phyloP scores from a whole-genome alignment of 208 protist genomes.

The Lotmaria passim region DNA sequence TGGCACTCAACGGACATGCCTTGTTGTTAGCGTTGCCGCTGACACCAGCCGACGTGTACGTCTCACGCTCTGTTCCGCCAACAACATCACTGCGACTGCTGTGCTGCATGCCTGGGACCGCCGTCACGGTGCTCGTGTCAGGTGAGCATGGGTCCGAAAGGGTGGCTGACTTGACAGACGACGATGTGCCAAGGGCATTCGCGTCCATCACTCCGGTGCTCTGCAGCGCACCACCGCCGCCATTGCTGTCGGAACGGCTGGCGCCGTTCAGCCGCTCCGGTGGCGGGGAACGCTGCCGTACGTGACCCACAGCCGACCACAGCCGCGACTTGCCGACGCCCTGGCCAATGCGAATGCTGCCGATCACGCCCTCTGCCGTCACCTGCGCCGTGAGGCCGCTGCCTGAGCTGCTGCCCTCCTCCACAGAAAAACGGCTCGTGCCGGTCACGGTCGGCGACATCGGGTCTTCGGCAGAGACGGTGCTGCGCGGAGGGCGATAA shows the following conservation, averaged over 20 bases:
- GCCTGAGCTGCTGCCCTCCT: slow-evolving; percentile 1
- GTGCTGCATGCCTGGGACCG: slow-evolving; percentile 2
- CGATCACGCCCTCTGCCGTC: slow-evolving; percentile 11
- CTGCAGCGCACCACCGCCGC: background rate
- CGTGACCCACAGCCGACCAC: background rate
- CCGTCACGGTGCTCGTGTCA: background rate
- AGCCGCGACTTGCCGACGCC: slow-evolving; percentile 7
- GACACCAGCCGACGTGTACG: background rate
- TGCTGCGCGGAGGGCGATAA: slow-evolving; percentile 13
- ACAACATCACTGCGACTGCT: background rate
- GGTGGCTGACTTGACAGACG: background rate
- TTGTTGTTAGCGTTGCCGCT: background rate
- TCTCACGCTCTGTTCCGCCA: too few relatives aligned
- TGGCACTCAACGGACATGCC: too few relatives aligned
- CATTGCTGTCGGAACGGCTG: background rate
- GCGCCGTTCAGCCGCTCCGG: background rate
- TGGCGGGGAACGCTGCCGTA: slow-evolving; percentile 4
- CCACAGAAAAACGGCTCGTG: background rate
- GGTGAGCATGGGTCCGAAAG: background rate
- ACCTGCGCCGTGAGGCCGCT: background rate
- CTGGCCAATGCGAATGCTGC: slow-evolving; percentile 15
- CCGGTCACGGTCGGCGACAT: slow-evolving; percentile 6
- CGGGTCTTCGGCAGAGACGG: slow-evolving; percentile 19
- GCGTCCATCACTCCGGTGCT: background rate
- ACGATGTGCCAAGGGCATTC: background rate